Evolutionary conservation across 1,139 yeast species (phyloP).

Genomic region (Candida pseudocylindracea): DNA sequence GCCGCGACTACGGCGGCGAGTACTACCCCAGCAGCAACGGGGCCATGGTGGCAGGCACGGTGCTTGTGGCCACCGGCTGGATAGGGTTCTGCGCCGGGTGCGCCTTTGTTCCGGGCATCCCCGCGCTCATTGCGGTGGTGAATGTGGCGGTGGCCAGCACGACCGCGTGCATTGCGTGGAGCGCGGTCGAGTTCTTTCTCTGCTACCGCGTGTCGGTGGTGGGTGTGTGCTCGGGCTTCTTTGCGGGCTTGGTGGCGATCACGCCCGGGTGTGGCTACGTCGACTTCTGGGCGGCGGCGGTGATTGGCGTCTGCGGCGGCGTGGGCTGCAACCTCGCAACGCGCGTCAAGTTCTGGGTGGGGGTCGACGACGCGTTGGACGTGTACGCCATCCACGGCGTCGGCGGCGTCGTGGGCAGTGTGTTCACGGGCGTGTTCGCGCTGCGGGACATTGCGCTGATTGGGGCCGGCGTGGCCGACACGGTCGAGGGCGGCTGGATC

Average conservation of each 20-base stretch:
- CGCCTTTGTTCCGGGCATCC: constrained; percentile 14
- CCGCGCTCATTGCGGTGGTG: constrained; percentile 13
- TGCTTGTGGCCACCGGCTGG: constrained; percentile 18
- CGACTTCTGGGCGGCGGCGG: constrained; percentile 19
- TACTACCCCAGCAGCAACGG: constrained; percentile 17
- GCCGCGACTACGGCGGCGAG: constrained; percentile 16
- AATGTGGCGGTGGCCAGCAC: constrained; percentile 15
- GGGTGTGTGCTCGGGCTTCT: constrained; percentile 19
- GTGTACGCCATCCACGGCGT: constrained; percentile 23
- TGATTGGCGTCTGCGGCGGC: constrained; percentile 19
- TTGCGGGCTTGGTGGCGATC: constrained; percentile 20
- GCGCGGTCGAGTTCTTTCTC: constrained; percentile 17
- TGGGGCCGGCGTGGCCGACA: constrained; percentile 4
- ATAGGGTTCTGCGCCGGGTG: constrained; percentile 22
- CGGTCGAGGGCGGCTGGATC: constrained; percentile 24
- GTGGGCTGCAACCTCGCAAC: constrained; percentile 16
- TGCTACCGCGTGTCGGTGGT: constrained; percentile 17
- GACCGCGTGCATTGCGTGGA: constrained; percentile 16
- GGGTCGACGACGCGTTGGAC: constrained; percentile 22
- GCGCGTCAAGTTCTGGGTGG: constrained; percentile 15
- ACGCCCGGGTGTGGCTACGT: constrained; percentile 25
- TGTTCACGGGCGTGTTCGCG: constrained; percentile 21
- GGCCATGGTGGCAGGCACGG: constrained; percentile 29
- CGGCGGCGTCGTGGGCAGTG: constrained; percentile 19
- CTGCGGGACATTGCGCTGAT: constrained; percentile 3